Conservation (phyloP, 345 rosid genomes). For the Arabidopsis suecica region DNA sequence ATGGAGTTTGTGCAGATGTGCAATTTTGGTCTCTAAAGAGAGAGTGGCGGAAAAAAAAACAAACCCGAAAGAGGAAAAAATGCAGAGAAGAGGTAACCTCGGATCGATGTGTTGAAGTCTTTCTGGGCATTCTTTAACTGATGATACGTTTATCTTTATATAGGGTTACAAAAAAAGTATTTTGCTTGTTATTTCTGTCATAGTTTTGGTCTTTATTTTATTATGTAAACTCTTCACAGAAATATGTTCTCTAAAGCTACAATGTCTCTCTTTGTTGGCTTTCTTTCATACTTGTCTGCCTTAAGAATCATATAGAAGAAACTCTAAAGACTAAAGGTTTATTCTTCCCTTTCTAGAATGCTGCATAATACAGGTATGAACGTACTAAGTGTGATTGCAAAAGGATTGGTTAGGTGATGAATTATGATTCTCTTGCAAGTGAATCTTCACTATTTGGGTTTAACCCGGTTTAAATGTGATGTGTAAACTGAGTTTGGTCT, state of each 20-base stretch:
- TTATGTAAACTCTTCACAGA: conserved; percentile 37
- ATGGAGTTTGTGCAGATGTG: conserved; percentile 81
- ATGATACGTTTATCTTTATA: conserved; percentile 42
- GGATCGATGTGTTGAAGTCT: conserved; percentile 22
- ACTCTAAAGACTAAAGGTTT: background rate
- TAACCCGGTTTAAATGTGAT: background rate
- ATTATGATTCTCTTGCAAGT: background rate
- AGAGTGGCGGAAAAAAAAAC: background rate
- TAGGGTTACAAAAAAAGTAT: conserved; percentile 34
- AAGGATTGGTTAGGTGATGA: conserved; percentile 25
- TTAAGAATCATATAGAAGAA: background rate
- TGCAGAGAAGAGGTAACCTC: conserved; percentile 37
- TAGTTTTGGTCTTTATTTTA: conserved; percentile 29
- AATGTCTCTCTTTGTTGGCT: conserved; percentile 35
- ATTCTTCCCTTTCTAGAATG: conserved; percentile 7
- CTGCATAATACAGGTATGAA: background rate
- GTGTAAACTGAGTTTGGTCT: too few relatives aligned
- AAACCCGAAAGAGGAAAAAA: conserved; percentile 23
- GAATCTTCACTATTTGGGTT: background rate
- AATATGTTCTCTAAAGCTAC: conserved; percentile 22
- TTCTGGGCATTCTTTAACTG: conserved; percentile 42
- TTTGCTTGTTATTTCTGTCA: conserved; percentile 28
- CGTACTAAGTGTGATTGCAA: background rate
- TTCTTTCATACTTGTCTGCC: conserved; percentile 21
- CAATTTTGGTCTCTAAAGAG: conserved; percentile 80